Conservation (phyloP, 2,329 filamentous ascomycete genomes). For the Dendryphion nanum region DNA sequence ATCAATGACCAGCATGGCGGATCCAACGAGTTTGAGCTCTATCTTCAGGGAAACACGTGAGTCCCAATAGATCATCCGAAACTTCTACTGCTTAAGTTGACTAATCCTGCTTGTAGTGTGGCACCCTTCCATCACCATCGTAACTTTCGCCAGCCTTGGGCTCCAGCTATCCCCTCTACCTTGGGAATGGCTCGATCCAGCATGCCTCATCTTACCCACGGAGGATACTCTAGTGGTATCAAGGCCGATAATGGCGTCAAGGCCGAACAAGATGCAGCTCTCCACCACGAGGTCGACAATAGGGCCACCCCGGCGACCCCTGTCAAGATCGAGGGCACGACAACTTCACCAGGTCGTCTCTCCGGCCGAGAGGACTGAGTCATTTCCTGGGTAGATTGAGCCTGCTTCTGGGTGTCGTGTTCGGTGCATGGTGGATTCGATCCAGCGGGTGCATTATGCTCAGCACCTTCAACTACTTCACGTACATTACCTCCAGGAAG, state of each 20-base stretch:
- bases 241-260: conserved; percentile 16
- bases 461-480: no score
- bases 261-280: conserved; percentile 24
- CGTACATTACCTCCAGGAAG: no score
- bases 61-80: conserved; percentile 7
- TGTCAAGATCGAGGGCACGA: conserved; percentile 26
- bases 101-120: no score
- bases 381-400: no score
- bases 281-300: conserved; percentile 28
- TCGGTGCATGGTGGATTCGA: no score
- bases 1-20: conserved; percentile 32
- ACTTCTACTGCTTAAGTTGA: conserved; percentile 1
- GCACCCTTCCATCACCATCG: not conserved
- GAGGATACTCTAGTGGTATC: conserved; percentile 24
- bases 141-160: conserved; percentile 34
- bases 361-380: conserved; percentile 28
- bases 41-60: conserved; percentile 35
- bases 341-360: conserved; percentile 21
- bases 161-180: conserved; percentile 34
- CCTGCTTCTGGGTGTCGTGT: no score
- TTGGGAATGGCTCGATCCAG: conserved; percentile 30
- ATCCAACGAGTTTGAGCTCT: conserved; percentile 40
- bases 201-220: no score
- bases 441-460: no score
- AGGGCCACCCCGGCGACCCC: conserved; percentile 36